phyloP scores from a whole-genome alignment of 805 yeast genomes.

The Ogataea sp. region DNA sequence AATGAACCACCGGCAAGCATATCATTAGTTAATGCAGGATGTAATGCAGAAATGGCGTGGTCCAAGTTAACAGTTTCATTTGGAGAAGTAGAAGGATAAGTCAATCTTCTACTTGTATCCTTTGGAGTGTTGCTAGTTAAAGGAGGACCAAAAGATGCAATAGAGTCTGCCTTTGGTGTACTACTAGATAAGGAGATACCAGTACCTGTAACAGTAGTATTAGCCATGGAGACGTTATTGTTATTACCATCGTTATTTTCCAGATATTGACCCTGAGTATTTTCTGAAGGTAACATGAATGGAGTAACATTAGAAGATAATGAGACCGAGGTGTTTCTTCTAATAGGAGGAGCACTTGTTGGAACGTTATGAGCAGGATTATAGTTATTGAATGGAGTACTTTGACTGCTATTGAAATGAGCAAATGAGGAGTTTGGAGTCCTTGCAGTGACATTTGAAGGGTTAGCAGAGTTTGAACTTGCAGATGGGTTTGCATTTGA shows the following conservation, averaged over 20 bases:
- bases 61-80: conserved; percentile 7
- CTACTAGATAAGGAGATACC: conserved; percentile 3
- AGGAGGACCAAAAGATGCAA: conserved; percentile 16
- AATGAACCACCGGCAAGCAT: conserved; percentile 9
- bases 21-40: conserved; percentile 19
- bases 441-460: conserved; percentile 2
- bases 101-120: conserved; percentile 37
- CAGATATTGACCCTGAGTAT: neutral
- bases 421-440: conserved; percentile 15
- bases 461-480: neutral
- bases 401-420: conserved; percentile 9
- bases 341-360: conserved; percentile 14
- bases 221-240: neutral
- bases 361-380: conserved; percentile 6
- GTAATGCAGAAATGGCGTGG: conserved; percentile 14
- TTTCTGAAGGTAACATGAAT: conserved; percentile 13
- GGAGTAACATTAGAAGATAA: conserved; percentile 11
- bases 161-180: conserved; percentile 4
- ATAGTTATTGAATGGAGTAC: conserved; percentile 15
- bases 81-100: conserved; percentile 16
- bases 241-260: neutral
- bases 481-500: conserved; percentile 1
- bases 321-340: conserved; percentile 14
- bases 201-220: conserved; percentile 1
- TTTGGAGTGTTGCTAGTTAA: conserved; percentile 16